Evolutionary conservation across 495 filamentous ascomycete genomes (phyloP), one percentile per base, ranked within the genome.

Genomic region (Penicillium coffeae): DNA sequence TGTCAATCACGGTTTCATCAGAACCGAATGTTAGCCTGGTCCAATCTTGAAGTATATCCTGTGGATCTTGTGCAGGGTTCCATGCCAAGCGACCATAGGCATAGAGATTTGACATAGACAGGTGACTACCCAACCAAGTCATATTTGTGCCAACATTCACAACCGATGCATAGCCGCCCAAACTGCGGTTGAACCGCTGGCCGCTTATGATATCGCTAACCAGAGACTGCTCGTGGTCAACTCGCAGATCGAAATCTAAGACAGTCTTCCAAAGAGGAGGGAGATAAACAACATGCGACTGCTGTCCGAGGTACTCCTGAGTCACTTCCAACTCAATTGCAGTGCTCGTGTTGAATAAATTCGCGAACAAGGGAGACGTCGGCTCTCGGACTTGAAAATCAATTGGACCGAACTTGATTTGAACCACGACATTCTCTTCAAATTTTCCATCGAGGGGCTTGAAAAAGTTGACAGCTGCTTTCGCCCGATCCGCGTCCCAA

Each of bases 381-480:
- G 85, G 81, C 64, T 89, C 85, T 32, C 84, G 81, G 19, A 86
- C 81, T 57, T 89, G 85, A 68, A 89, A 89, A 60, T 89, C 85
- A 54, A 88, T 87, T 0, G 84, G 83, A 0, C 85, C 85, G 49
- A 80, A 85, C 65, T 89, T 89, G 60, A 88, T 83, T 52, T 89
- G 85, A 5, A 88, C 69, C 0, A 87, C 73, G 0, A 87, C 83
- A 52, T 88, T 89, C 45, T 84, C 78, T 19, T 82, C 79, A 38
- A 89, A 87, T 53, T 82, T 54, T 12, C 71, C 78, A 60, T 89
- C 85, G 8, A 88, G 70, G 0, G 68, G 63, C 33, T 81, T 71
- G 66, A 89, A 89, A 59, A 75, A 88, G 1, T 89, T 62, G 3
- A 84, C 81, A 1, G 82, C 82, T 0, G 83, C 84, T 38, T 86